Base-by-base conservation (phyloP, 345 rosid species). In the Gossypium raimondii region DNA sequence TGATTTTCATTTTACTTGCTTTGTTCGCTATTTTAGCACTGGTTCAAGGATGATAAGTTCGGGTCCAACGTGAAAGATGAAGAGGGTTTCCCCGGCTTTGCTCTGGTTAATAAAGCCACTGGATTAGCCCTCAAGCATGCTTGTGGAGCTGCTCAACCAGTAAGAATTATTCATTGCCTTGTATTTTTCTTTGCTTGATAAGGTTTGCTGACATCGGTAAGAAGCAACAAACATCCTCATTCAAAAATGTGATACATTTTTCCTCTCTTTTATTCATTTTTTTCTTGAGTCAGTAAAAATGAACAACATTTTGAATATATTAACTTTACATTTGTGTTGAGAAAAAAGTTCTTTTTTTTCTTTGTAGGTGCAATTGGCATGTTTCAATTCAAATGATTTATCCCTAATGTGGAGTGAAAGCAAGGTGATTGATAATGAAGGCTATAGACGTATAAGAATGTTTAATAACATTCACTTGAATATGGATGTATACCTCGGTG, bases 121-220 rank as follows among this genome's bases (percentile, higher is more conserved):
- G 94, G 96, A 61, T 86, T 89, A 84, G 99, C 96, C 63, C 64
- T 95, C 45, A 93, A 93, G 82, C 99, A 95, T 80, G 88, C 96
- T 20, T 66, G 78, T 34, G 99, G 96, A 82, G 92, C 76, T 58
- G 41, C 86, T 63, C 88, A 89, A 51, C 99, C 99, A 2, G 99
- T 95, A 88, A 90, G 89, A 75, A 48, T 48, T 34, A 34, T 34
- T 34, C 41, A 34, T 34, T 34, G 41, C 41, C 41, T 34, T 34
- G 41, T 5, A 34, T 34, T 34, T 63, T 34, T 61, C 44, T 38
- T 63, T 17, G 48, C 22, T 63, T 63, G 47, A 38, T 34, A 17
- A 29, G 9, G 7, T 34, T 63, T 34, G 18, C 44, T 14, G 18
- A 25, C 6, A 5, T 5, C 41, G 12, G 47, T n/a, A 6, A 29